Percentiles rank a stretch among this genome's conserved stretches.
Evolutionary conservation across 768 basidiomycete genomes (phyloP).

Genomic region (Tulasnella sp.): DNA sequence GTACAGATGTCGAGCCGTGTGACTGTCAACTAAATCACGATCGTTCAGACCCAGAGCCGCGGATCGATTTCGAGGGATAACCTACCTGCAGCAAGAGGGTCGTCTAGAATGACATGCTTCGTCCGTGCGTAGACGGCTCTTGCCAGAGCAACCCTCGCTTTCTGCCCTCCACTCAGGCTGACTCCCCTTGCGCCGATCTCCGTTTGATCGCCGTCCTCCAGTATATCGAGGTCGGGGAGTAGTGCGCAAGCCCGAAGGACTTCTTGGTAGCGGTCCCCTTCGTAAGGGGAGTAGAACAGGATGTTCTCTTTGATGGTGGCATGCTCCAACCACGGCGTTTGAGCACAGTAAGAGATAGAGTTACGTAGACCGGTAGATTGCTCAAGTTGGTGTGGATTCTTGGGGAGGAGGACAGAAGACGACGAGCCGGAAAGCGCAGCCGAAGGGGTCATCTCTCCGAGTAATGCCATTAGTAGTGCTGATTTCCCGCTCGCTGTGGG

Average conservation of each 20-base stretch:
- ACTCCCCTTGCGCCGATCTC: constrained; percentile 25
- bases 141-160: constrained; percentile 21
- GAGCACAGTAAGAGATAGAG: constrained; percentile 34
- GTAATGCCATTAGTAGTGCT: constrained; percentile 45
- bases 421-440: constrained; percentile 24
- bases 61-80: not conserved
- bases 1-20: constrained; percentile 23
- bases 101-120: constrained; percentile 27
- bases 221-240: constrained; percentile 31
- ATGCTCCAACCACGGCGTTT: constrained; percentile 32
- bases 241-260: constrained; percentile 34
- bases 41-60: not conserved
- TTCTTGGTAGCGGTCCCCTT: constrained; percentile 27
- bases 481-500: constrained; percentile 80
- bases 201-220: constrained; percentile 32
- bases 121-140: constrained; percentile 33
- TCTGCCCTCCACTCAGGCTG: constrained; percentile 20
- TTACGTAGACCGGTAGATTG: constrained; percentile 23
- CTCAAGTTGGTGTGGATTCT: constrained; percentile 39
- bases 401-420: constrained; percentile 47
- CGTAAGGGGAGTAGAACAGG: constrained; percentile 40
- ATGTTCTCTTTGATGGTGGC: constrained; percentile 33
- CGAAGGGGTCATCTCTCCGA: constrained; percentile 53
- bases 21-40: constrained; percentile 19
- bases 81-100: constrained; percentile 21